Percentiles rank a stretch among this genome's conserved stretches.
These are phyloP conservation scores for Salix udensis DNA, from an alignment of 345 rosid genomes.

Conservation along the genomic window DNA sequence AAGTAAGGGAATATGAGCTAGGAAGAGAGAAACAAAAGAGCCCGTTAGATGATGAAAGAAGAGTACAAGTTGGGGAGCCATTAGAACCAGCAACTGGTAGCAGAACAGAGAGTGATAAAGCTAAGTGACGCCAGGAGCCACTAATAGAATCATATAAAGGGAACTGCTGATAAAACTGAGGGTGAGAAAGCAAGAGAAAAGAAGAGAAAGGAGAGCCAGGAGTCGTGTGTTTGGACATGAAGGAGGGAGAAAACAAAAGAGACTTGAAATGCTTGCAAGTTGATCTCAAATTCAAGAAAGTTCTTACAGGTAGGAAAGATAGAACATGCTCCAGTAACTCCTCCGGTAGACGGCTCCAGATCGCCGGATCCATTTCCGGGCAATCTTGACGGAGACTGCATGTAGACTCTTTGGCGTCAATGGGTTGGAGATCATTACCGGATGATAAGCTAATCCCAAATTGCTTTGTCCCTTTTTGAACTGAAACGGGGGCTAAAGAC, in stretches of 20 bases:
- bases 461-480: conserved; percentile 5
- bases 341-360: conserved; percentile 70
- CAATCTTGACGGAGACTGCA: conserved; percentile 2
- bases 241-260: conserved; percentile 48
- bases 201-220: conserved; percentile 45
- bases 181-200: conserved; percentile 73
- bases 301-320: conserved; percentile 54
- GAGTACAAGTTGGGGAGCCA: conserved; percentile 25
- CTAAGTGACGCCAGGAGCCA: conserved; percentile 53
- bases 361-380: conserved; percentile 58
- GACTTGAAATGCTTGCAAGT: conserved; percentile 63
- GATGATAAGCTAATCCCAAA: neutral
- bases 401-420: neutral
- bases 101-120: conserved; percentile 36
- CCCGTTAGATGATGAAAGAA: conserved; percentile 64
- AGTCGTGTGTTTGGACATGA: conserved; percentile 50
- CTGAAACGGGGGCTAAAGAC: neutral
- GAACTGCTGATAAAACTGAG: conserved; percentile 45
- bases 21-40: conserved; percentile 64
- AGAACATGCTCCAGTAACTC: conserved; percentile 64
- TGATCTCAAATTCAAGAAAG: conserved; percentile 53
- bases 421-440: neutral
- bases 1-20: conserved; percentile 44
- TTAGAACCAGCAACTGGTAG: conserved; percentile 17
- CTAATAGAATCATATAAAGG: conserved; percentile 54